Evolutionary conservation across 345 rosid species (phyloP).

Genomic region (Gossypium raimondii): DNA sequence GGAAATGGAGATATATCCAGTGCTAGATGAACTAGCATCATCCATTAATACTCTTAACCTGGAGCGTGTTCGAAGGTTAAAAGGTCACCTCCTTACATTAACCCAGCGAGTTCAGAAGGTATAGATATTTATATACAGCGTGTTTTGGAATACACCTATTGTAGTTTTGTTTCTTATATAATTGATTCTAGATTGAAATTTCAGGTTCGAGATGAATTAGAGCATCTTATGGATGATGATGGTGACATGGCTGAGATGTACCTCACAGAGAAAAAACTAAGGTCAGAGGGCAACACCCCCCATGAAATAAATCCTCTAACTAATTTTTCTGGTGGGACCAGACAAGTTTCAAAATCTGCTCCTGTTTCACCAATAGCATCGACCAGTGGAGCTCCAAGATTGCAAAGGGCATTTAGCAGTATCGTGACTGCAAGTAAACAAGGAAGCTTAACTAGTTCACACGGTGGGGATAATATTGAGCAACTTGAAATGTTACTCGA

Average conservation of each 20-base stretch:
- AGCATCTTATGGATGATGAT: constrained; percentile 97
- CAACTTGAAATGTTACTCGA: constrained; percentile 96
- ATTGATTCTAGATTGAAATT: constrained; percentile 25
- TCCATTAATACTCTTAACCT: constrained; percentile 80
- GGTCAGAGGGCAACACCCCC: constrained; percentile 55
- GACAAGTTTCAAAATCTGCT: constrained; percentile 62
- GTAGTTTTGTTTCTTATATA: constrained; percentile 16
- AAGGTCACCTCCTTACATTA: constrained; percentile 85
- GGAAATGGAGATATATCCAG: constrained; percentile 82
- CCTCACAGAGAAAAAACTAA: constrained; percentile 84
- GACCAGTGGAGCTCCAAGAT: constrained; percentile 40
- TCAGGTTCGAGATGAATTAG: constrained; percentile 91
- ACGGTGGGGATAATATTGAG: constrained; percentile 60
- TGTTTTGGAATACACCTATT: constrained; percentile 3
- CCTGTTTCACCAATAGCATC: constrained; percentile 81
- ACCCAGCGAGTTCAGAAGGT: constrained; percentile 98
- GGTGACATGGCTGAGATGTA: constrained; percentile 99
- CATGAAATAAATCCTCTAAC: constrained; percentile 39
- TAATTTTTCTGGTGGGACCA: constrained; percentile 28
- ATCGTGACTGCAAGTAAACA: constrained; percentile 54
- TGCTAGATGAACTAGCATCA: constrained; percentile 81
- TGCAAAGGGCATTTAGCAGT: constrained; percentile 89
- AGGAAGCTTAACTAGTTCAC: constrained; percentile 63
- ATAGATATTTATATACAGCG: constrained; percentile 10
- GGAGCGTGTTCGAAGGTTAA: constrained; percentile 82